Evolutionary conservation across 139 green algal genomes (phyloP).

Genomic region (Chlorella sorokiniana): DNA sequence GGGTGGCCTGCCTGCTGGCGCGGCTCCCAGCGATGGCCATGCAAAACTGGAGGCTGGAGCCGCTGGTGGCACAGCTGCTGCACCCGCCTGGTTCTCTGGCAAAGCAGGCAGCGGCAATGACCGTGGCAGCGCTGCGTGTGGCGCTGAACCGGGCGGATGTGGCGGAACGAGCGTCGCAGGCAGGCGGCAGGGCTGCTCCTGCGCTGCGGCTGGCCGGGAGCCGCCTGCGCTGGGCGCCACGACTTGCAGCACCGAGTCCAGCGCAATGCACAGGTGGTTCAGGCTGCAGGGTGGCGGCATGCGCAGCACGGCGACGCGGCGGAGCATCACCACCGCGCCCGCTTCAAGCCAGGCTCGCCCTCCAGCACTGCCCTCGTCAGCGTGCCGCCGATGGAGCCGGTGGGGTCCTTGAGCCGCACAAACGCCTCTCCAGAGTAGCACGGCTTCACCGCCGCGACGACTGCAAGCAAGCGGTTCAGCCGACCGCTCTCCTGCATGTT

Average conservation of each 20-base stretch:
- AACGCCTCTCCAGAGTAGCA: constrained; percentile 33
- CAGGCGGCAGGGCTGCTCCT: not conserved
- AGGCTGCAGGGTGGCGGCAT: constrained; percentile 11
- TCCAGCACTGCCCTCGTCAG: constrained; percentile 18
- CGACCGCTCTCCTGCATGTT: not conserved
- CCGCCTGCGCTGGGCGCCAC: not conserved
- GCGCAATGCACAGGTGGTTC: constrained; percentile 38
- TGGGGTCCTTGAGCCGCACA: constrained; percentile 36
- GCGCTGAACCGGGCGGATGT: too few relatives aligned
- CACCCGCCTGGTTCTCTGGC: too few relatives aligned
- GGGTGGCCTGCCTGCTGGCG: not conserved
- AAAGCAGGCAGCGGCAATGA: not conserved
- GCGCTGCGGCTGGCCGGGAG: not conserved
- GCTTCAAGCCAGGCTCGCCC: constrained; percentile 5
- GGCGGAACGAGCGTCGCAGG: too few relatives aligned
- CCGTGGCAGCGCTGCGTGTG: too few relatives aligned
- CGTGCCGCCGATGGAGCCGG: constrained; percentile 25
- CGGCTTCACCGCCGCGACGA: constrained; percentile 14
- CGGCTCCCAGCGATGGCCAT: not conserved
- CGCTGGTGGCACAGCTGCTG: not conserved
- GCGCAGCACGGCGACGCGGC: constrained; percentile 30
- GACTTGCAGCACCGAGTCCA: constrained; percentile 14
- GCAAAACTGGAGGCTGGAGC: constrained; percentile 4
- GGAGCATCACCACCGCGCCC: constrained; percentile 23
- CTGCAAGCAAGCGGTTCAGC: constrained; percentile 20